These are phyloP conservation scores for Monosporozyma servazzii DNA, from an alignment of 805 yeast species.

Conservation along the genomic window DNA sequence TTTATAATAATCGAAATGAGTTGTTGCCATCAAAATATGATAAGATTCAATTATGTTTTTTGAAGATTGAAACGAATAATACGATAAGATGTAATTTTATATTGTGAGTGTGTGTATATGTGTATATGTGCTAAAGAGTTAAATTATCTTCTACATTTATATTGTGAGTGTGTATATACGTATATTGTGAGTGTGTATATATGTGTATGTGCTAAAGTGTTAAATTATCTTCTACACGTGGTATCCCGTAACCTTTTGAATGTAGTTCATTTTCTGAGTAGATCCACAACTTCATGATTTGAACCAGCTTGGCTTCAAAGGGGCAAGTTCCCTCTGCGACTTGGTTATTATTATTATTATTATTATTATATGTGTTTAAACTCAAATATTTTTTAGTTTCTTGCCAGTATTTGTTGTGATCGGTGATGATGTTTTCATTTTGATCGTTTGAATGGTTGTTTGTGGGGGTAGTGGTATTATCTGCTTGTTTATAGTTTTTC, in stretches of 20 bases:
- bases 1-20: constrained; percentile 30
- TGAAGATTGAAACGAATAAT: constrained; percentile 48
- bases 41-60: constrained; percentile 39
- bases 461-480: neutral
- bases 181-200: neutral
- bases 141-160: constrained; percentile 1
- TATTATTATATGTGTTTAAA: neutral
- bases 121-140: neutral
- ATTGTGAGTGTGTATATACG: neutral
- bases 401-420: constrained; percentile 1
- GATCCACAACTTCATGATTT: constrained; percentile 51
- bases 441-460: too few species aligned
- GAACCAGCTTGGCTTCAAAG: constrained; percentile 36
- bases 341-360: neutral
- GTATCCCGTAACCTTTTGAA: constrained; percentile 31
- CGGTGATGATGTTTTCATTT: neutral
- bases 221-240: constrained; percentile 22
- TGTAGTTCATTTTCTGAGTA: constrained; percentile 51
- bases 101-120: neutral
- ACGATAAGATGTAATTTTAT: constrained; percentile 30
- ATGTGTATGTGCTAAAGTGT: neutral
- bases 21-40: constrained; percentile 30
- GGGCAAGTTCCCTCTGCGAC: neutral
- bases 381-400: constrained; percentile 3
- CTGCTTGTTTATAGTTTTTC: neutral